Percentiles rank a stretch among this genome's conserved stretches.
These are phyloP conservation scores for Emmonsia crescens DNA, from an alignment of 2,329 filamentous ascomycete species.

Conservation along the genomic window DNA sequence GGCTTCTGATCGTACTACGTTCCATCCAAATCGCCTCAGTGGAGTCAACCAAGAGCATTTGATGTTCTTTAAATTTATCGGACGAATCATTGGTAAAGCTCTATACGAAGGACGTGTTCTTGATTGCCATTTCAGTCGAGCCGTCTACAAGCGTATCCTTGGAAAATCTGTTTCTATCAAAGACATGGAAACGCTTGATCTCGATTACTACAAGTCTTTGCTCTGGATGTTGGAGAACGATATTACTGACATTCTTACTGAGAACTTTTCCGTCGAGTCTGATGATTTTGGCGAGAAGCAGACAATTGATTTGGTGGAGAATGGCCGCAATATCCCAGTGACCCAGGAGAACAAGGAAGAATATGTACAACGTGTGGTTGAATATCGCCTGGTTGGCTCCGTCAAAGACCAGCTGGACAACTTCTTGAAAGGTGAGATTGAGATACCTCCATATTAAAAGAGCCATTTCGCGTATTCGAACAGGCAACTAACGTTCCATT, in stretches of 20 bases:
- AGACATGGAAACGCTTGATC: constrained; percentile 97
- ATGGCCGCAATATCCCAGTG: constrained; percentile 83
- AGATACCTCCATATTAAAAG: background rate
- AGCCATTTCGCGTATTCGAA: background rate
- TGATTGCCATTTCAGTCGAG: constrained; percentile 97
- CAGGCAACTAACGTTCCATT: constrained; percentile 22
- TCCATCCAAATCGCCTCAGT: constrained; percentile 94
- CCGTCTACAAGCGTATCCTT: constrained; percentile 95
- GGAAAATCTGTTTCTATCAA: constrained; percentile 94
- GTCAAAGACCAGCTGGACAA: constrained; percentile 90
- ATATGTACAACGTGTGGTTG: constrained; percentile 86
- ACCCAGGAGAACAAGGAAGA: constrained; percentile 98
- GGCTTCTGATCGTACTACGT: constrained; percentile 92
- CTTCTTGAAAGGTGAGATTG: constrained; percentile 64
- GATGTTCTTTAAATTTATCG: constrained; percentile 99
- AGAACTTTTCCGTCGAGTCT: constrained; percentile 89
- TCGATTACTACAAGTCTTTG: constrained; percentile 97
- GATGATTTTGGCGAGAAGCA: constrained; percentile 87
- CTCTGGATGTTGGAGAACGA: constrained; percentile 98
- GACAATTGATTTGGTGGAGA: constrained; percentile 73
- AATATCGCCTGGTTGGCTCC: constrained; percentile 83
- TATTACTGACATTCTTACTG: constrained; percentile 93
- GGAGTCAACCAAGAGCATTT: constrained; percentile 91
- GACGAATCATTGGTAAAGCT: constrained; percentile 94
- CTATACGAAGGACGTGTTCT: constrained; percentile 91